Conservation (phyloP, 2,329 filamentous ascomycete genomes). For the Clonostachys rhizophaga region DNA sequence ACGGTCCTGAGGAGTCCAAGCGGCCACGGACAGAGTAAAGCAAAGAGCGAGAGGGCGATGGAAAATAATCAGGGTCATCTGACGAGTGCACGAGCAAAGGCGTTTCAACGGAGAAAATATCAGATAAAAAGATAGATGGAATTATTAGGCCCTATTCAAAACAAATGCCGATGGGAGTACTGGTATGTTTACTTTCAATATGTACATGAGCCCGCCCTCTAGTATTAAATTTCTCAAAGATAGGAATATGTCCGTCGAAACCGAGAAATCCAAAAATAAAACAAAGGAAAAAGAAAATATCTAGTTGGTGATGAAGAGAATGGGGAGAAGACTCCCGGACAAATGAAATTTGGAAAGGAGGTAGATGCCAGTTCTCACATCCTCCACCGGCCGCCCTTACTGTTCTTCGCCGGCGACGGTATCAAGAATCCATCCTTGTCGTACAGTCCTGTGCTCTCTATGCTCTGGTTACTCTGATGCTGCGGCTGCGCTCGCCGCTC, state of each 20-base stretch:
- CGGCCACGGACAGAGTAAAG: constrained; percentile 36
- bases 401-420: constrained; percentile 29
- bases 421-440: constrained; percentile 40
- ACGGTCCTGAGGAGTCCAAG: constrained; percentile 34
- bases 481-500: background rate
- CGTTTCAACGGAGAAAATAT: background rate
- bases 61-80: background rate
- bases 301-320: no score
- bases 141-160: background rate
- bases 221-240: background rate
- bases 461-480: constrained; percentile 11
- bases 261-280: no score
- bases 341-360: background rate
- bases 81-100: background rate
- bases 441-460: constrained; percentile 36
- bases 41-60: background rate
- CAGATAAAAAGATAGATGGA: constrained; percentile 1
- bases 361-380: constrained; percentile 10
- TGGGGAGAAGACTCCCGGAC: background rate
- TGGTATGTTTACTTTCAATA: background rate
- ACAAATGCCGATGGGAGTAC: background rate
- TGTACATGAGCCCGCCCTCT: background rate
- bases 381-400: constrained; percentile 14
- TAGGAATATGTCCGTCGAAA: background rate
- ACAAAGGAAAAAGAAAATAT: no score